Conservation (phyloP, 108 stramenopile species). For the Fistulifera solaris region DNA sequence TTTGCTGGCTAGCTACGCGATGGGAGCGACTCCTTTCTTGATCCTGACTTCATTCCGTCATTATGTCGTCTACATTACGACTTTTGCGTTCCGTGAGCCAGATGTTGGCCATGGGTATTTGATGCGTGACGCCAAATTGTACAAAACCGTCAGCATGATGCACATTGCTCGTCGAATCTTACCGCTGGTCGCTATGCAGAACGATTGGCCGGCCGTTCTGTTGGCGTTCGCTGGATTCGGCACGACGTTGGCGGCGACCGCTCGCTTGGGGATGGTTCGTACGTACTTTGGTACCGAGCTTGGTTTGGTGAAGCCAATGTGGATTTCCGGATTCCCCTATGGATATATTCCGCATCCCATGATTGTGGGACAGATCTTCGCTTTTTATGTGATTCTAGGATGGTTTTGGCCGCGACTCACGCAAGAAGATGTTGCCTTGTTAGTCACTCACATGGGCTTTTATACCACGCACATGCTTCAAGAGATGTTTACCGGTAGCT, state of each 20-base stretch:
- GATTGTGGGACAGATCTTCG: slow-evolving; percentile 45
- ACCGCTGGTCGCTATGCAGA: slow-evolving; percentile 25
- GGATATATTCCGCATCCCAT: slow-evolving; percentile 49
- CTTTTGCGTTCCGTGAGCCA: slow-evolving; percentile 46
- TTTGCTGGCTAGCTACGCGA: slow-evolving; percentile 22
- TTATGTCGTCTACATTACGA: slow-evolving; percentile 38
- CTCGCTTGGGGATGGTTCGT: slow-evolving; percentile 45
- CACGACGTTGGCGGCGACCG: slow-evolving; percentile 38
- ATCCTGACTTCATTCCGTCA: slow-evolving; percentile 44
- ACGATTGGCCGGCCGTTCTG: slow-evolving; percentile 27
- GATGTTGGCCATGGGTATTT: slow-evolving; percentile 35
- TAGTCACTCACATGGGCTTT: slow-evolving; percentile 31
- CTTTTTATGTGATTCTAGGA: slow-evolving; percentile 20
- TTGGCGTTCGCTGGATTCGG: slow-evolving; percentile 31
- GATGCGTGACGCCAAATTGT: slow-evolving; percentile 46
- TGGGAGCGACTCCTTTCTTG: slow-evolving; percentile 34
- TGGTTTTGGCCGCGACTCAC: slow-evolving; percentile 22
- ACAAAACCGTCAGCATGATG: slow-evolving; percentile 30
- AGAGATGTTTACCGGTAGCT: slow-evolving; percentile 46
- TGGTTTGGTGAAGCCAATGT: slow-evolving; percentile 39
- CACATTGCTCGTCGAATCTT: slow-evolving; percentile 33
- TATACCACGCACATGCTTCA: slow-evolving; percentile 45
- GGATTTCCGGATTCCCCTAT: slow-evolving; percentile 48
- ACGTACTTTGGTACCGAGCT: slow-evolving; percentile 53
- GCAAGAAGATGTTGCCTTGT: slow-evolving; percentile 19